Conservation (phyloP, 768 basidiomycete species). For the Suillus placidus region DNA sequence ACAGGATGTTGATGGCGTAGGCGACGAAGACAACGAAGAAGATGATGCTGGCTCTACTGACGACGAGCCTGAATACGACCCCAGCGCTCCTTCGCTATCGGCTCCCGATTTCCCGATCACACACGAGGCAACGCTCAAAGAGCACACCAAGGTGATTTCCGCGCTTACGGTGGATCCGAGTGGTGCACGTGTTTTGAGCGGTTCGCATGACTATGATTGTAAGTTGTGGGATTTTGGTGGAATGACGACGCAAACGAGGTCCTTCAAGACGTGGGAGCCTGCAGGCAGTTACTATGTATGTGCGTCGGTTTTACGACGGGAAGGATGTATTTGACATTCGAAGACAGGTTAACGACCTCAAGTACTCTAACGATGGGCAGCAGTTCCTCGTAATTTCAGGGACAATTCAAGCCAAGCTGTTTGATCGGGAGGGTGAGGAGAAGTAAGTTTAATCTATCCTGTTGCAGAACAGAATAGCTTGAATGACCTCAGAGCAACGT, state of each 20-base stretch:
- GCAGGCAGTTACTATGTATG: conserved; percentile 88
- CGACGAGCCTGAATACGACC: conserved; percentile 61
- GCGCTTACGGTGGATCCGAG: conserved; percentile 92
- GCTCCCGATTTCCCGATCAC: conserved; percentile 75
- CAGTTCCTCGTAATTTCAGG: conserved; percentile 88
- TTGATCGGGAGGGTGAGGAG: conserved; percentile 92
- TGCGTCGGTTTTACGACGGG: conserved; percentile 12
- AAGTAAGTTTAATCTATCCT: conserved; percentile 55
- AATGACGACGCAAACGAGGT: conserved; percentile 88
- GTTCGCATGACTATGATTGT: conserved; percentile 96
- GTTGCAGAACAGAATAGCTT: conserved; percentile 41
- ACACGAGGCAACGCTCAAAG: conserved; percentile 90
- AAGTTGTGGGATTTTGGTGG: conserved; percentile 99
- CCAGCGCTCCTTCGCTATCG: conserved; percentile 43
- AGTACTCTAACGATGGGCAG: conserved; percentile 86
- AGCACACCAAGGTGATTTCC: conserved; percentile 95
- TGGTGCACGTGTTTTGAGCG: conserved; percentile 87
- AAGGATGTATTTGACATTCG: neutral
- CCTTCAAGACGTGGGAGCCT: conserved; percentile 97
- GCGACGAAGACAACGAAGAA: conserved; percentile 28
- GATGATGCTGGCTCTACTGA: conserved; percentile 20
- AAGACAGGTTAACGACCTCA: conserved; percentile 82
- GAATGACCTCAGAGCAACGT: conserved; percentile 68
- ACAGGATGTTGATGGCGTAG: conserved; percentile 24
- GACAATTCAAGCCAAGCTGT: conserved; percentile 85